phyloP scores from a whole-genome alignment of 176 grass and related monocot species.

The Zizania latifolia region DNA sequence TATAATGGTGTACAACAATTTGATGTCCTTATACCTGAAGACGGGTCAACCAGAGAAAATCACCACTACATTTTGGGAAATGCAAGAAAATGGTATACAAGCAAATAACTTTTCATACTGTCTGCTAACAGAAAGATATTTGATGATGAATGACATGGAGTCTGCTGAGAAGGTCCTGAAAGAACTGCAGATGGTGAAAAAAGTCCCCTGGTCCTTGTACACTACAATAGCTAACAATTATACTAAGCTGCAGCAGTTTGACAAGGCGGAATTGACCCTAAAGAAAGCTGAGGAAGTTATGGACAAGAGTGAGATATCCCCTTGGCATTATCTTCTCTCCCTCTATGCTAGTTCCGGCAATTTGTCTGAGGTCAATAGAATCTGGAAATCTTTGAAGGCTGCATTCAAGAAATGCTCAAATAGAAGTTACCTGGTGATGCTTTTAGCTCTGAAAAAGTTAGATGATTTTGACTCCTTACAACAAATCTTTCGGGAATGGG shows the following conservation, averaged over 20 bases:
- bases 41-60: conserved; percentile 35
- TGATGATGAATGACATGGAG: conserved; percentile 20
- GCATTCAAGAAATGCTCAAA: conserved; percentile 36
- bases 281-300: conserved; percentile 47
- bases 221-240: conserved; percentile 42
- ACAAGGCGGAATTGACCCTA: conserved; percentile 37
- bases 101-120: conserved; percentile 36
- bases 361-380: conserved; percentile 37
- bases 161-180: conserved; percentile 37
- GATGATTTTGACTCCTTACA: conserved; percentile 30
- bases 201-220: conserved; percentile 39
- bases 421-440: conserved; percentile 40
- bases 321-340: conserved; percentile 25
- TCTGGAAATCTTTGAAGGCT: conserved; percentile 42
- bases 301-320: too few relatives aligned
- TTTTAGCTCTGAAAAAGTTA: conserved; percentile 41
- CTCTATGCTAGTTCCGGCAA: conserved; percentile 41
- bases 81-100: conserved; percentile 19
- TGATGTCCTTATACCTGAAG: conserved; percentile 44
- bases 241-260: conserved; percentile 26
- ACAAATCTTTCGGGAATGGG: conserved; percentile 48
- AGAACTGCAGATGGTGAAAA: neutral
- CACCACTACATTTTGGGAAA: conserved; percentile 11
- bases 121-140: conserved; percentile 33
- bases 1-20: conserved; percentile 37